Base-by-base conservation (phyloP, 2,329 filamentous ascomycete species). In the Colletotrichum sp. region DNA sequence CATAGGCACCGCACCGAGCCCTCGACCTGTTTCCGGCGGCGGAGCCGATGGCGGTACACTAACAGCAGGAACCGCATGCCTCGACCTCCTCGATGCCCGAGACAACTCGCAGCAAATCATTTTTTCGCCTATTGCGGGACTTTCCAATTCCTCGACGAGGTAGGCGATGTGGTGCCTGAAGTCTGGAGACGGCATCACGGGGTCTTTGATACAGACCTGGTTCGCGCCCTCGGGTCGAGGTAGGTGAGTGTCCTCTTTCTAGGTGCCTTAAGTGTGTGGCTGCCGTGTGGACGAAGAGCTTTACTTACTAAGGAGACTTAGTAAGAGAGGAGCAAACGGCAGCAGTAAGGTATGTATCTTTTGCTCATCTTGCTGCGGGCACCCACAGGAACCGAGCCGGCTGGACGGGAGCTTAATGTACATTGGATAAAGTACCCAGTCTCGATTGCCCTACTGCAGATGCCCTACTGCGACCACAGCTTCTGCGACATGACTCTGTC, bases 351-450 rank as follows among this genome's bases (percentile, higher is more conserved):
- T 21, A 52, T 52, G 43, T 52, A 48, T 48, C 38, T 38, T 65
- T 36, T 43, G 15, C 48, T 24, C 36, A 38, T n/a, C 34, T 34
- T 62, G n/a, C 70, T 62, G 36, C 24, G 62, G 52, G 26, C 52
- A 60, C 48, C 36, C 61, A 75, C 61, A 60, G 68, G 55, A 75
- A 66, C 55, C 72, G 36, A 67, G 68, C 68, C 60, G 68, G 68
- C 34, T 68, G 34, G 64, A 68, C 28, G 62, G 16, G 26, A 60
- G 34, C 52, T 72, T 58, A 26, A 71, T 61, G 32, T 52, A 34
- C 58, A 66, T 71, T 24, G 24, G 56, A 64, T n/a, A 8, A 66
- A 66, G 62, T 6, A 24, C 21, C 34, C 58, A 30, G 30, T 16
- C 24, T 13, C 55, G 55, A 58, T 18, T 26, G 55, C 43, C 43